Evolutionary conservation across 768 basidiomycete genomes (phyloP).

Genomic region (Lactarius indigo): DNA sequence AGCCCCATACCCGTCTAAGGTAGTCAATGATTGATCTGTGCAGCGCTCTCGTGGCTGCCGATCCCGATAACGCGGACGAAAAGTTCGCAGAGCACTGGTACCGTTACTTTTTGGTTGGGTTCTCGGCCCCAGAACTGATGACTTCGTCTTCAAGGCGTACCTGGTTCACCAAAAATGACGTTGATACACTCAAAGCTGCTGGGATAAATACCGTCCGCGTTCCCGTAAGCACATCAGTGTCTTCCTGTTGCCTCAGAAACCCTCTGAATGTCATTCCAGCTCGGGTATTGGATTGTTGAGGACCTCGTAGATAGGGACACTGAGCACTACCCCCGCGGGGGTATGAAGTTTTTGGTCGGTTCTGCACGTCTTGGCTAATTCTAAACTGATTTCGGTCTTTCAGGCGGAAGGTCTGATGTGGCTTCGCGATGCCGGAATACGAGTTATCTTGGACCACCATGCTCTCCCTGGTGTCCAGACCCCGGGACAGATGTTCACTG

Average conservation of each 20-base stretch:
- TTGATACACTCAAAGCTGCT: conserved; percentile 45
- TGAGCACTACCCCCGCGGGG: conserved; percentile 70
- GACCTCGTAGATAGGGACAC: conserved; percentile 55
- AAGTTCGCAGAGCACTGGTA: conserved; percentile 62
- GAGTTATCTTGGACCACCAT: conserved; percentile 66
- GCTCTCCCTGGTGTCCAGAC: conserved; percentile 68
- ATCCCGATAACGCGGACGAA: conserved; percentile 53
- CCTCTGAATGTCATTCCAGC: conserved; percentile 36
- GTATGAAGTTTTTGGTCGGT: conserved; percentile 56
- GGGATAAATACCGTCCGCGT: conserved; percentile 77
- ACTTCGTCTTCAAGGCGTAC: conserved; percentile 42
- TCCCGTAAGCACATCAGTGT: conserved; percentile 46
- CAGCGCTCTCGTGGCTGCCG: conserved; percentile 59
- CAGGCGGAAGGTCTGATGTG: conserved; percentile 62
- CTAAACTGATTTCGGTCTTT: background rate
- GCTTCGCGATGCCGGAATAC: conserved; percentile 60
- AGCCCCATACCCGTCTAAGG: conserved; percentile 51
- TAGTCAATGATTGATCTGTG: background rate
- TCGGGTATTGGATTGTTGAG: conserved; percentile 83
- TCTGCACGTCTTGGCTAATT: background rate
- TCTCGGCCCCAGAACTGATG: background rate
- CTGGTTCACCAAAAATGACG: conserved; percentile 69
- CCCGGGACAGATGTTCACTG: conserved; percentile 61
- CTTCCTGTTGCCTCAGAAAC: background rate
- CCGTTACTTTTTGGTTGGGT: background rate